Evolutionary conservation across 768 basidiomycete genomes (phyloP).

Genomic region (Mycena crocata): DNA sequence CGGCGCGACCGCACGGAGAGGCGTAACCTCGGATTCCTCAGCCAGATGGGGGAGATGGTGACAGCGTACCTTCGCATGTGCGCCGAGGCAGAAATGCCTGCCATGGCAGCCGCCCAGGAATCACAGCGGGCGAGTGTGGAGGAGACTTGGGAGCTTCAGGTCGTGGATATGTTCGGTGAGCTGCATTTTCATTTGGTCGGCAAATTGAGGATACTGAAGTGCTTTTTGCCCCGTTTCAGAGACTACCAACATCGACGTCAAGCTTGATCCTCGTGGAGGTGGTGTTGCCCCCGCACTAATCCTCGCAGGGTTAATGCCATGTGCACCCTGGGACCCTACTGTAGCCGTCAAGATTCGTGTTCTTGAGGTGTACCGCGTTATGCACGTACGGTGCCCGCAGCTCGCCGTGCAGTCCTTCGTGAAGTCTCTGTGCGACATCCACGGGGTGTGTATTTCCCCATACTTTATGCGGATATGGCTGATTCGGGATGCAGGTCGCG

Average conservation of each 20-base stretch:
- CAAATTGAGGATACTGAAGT: no score
- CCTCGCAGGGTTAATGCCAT: slow-evolving; percentile 18
- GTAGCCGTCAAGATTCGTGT: slow-evolving; percentile 19
- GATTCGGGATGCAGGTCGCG: neutral
- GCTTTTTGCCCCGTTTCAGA: neutral
- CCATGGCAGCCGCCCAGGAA: neutral
- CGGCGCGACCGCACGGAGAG: neutral
- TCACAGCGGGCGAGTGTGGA: neutral
- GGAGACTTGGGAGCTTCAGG: neutral
- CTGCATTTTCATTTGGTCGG: no score
- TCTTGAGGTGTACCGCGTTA: neutral
- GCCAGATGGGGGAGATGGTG: neutral
- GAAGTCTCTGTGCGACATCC: slow-evolving; percentile 3
- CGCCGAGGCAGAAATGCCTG: neutral
- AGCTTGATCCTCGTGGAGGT: neutral
- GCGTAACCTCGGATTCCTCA: neutral
- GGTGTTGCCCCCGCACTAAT: slow-evolving; percentile 2
- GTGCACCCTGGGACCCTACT: slow-evolving; percentile 15
- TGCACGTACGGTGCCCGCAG: slow-evolving; percentile 22
- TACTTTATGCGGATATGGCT: neutral
- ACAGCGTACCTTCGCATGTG: neutral
- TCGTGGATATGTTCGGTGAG: neutral
- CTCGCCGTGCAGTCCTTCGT: slow-evolving; percentile 26
- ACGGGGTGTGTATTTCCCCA: neutral
- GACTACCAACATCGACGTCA: neutral